Base-by-base conservation (phyloP, 2,329 filamentous ascomycete species). In the Xylariaceae sp. region DNA sequence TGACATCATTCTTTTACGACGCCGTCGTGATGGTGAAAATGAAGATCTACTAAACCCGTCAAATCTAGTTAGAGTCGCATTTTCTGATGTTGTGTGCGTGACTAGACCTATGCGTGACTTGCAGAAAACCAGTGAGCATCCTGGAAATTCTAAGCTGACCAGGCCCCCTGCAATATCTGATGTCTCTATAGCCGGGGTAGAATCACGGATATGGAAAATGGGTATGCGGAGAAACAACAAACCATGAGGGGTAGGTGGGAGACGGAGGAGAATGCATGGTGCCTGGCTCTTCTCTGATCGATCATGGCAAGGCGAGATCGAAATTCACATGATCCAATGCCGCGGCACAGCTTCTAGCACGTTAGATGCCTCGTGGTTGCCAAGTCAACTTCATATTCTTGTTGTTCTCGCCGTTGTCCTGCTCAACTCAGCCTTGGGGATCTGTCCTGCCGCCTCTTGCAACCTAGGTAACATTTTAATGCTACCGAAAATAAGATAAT, bases 121-220 rank as follows among this genome's bases (percentile, higher is more conserved):
- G n/a, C 48, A n/a, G 40, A 46, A 50, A 60, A 47, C 65, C 66
- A 66, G 60, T 65, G 29, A 66, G 46, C 58, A 60, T 47, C 59
- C 56, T 40, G 26, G 48, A 56, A 65, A 56, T 20, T 48, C 37
- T 40, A 54, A 59, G 53, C 47, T 48, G 61, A 56, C 62, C 47
- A 54, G 54, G 52, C 41, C 47, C 58, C 65, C 60, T 64, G 63
- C 48, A 59, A 53, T 64, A 63, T 63, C 54, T 20, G 56, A 48
- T 47, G 21, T 56, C 37, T n/a, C n/a, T 37, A 43, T 40, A 47
- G 40, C 49, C 47, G 21, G 61, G 61, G 50, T 59, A 44, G 44
- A 20, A 45, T 49, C 50, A 47, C 48, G 37, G 40, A 50, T 40
- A 44, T 32, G 43, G 52, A 47, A 40, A n/a, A 50, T 44, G 44